Base-by-base conservation (phyloP, 164 flowering plant genomes). In the Macadamia tetraphylla region DNA sequence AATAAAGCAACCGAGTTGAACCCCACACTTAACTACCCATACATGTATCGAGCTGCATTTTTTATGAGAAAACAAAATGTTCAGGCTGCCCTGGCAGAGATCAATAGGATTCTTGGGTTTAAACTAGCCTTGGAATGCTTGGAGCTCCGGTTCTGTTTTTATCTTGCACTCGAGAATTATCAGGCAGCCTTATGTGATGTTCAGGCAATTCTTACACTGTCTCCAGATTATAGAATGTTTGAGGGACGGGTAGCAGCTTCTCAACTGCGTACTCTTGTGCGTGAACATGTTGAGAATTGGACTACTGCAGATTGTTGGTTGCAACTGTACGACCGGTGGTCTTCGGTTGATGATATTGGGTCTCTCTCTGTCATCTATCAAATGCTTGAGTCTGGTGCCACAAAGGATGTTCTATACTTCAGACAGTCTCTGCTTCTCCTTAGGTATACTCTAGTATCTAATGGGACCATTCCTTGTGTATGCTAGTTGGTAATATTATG, bases 401-500 rank as follows among this genome's bases (percentile, higher is more conserved):
- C 89, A 10, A 95, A 95, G 83, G 98, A 97, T 23, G 94, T 92
- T 71, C 86, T 90, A 5, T 95, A 90, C 77, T 95, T 92, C 76
- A 88, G 99, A 74, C 99, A 94, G 81, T 94, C 99, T 43, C 79
- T 94, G 76, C 97, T 94, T 75, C 99, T 94, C 67, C 97, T 94
- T 62, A 90, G 99, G 99, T 94, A 82, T 62, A 74, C 56, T 32
- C 13, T 62, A 31, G 11, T 66, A 49, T 44, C 42, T 66, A 52
- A 53, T 23, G 30, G 44, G 17, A 4, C 15, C 18, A 18, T 32
- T n/a, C 14, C 32, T 57, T 32, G 30, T 13, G 30, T 1, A 59
- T 29, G 29, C 40, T 68, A 30, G 46, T 9, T 43, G 57, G 48
- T 68, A 52, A 18, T 46, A 48, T 60, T 63, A 63, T 23, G 32